A percentile compares a stretch with the other conserved stretches of the same genome.
These are phyloP conservation scores for Huiozyma sinensis DNA, from an alignment of 805 yeast genomes.

Conservation along the genomic window DNA sequence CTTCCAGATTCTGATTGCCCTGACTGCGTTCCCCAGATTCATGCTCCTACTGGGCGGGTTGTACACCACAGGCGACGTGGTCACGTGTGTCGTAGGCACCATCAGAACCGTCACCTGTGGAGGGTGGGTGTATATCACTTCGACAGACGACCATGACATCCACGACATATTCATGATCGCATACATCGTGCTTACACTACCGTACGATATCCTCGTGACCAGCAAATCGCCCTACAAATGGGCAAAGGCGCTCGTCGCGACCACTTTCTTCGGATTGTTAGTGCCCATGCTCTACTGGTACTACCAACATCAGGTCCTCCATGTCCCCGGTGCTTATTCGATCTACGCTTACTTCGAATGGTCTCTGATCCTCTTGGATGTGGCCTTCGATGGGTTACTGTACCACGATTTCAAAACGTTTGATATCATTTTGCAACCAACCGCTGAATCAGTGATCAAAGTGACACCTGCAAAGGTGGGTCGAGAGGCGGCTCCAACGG, in stretches of 20 bases:
- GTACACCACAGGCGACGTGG: slow-evolving; percentile 28
- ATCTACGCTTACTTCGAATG: slow-evolving; percentile 92
- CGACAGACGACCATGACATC: slow-evolving; percentile 93
- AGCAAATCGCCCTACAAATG: slow-evolving; percentile 35
- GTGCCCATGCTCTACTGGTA: slow-evolving; percentile 81
- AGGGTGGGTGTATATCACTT: slow-evolving; percentile 96
- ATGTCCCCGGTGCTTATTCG: slow-evolving; percentile 88
- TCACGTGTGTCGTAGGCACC: slow-evolving; percentile 43
- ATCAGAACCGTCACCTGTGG: slow-evolving; percentile 93
- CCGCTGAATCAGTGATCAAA: slow-evolving; percentile 2
- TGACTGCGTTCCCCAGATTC: slow-evolving; percentile 90
- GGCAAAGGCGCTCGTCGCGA: slow-evolving; percentile 41
- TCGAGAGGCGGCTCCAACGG: background rate
- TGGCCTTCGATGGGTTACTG: slow-evolving; percentile 77
- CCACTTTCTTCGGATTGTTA: slow-evolving; percentile 57
- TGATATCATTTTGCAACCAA: slow-evolving; percentile 31
- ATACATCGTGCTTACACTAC: slow-evolving; percentile 79
- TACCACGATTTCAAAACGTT: slow-evolving; percentile 56
- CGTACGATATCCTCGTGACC: slow-evolving; percentile 71
- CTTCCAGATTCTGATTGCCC: slow-evolving; percentile 83
- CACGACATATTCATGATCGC: slow-evolving; percentile 94
- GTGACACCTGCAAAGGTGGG: background rate
- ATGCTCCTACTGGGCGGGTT: slow-evolving; percentile 38
- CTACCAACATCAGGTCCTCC: slow-evolving; percentile 85
- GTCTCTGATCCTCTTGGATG: slow-evolving; percentile 74